These are phyloP conservation scores for Pichia rugopelliculosa DNA, from an alignment of 805 yeast genomes.

Conservation along the genomic window DNA sequence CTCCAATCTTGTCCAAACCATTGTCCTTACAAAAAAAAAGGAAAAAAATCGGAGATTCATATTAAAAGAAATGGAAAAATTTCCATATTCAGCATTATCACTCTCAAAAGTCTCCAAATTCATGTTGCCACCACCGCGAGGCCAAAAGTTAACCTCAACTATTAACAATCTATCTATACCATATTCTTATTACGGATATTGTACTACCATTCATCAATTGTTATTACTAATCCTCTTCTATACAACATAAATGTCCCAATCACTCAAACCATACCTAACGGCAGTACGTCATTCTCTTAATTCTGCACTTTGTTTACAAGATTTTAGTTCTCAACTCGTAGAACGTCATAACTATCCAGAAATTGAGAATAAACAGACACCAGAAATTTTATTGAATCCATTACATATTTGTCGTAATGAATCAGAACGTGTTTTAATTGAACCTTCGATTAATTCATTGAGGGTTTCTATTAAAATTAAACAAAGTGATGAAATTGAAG, in stretches of 20 bases:
- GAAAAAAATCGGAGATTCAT: too few species aligned
- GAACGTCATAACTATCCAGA: conserved; percentile 98
- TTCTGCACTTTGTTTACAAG: conserved; percentile 87
- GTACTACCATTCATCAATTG: neutral
- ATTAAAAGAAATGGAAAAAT: neutral
- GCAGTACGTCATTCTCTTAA: conserved; percentile 92
- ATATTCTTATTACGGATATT: too few species aligned
- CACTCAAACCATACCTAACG: conserved; percentile 86
- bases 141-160: neutral
- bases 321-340: conserved; percentile 89
- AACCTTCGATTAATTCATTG: conserved; percentile 87
- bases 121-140: neutral
- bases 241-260: conserved; percentile 63
- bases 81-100: neutral
- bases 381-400: conserved; percentile 81
- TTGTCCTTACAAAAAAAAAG: neutral
- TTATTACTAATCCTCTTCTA: neutral
- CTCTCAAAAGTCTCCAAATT: neutral
- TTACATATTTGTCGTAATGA: conserved; percentile 90
- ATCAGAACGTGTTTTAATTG: conserved; percentile 85
- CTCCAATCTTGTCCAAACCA: conserved; percentile 54
- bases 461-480: conserved; percentile 88
- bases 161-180: neutral
- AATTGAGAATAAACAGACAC: conserved; percentile 77
- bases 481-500: conserved; percentile 97